These are phyloP conservation scores for Durusdinium trenchii DNA, from an alignment of 73 alveolate species.

Conservation along the genomic window DNA sequence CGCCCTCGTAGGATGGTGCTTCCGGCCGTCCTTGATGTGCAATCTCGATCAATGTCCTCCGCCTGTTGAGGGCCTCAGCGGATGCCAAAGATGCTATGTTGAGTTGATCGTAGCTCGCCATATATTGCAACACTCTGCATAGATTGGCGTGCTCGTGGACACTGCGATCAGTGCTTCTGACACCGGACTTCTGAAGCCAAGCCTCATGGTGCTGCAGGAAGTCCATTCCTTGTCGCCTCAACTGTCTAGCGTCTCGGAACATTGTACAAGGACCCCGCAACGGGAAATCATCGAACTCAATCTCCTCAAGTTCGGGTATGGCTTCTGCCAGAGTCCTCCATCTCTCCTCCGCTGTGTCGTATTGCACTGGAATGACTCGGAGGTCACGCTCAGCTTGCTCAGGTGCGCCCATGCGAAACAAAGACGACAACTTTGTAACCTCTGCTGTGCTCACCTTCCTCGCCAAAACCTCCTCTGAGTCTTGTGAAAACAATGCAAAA, in stretches of 20 bases:
- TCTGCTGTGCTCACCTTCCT: too few species aligned
- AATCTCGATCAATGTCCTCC: not conserved
- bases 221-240: not conserved
- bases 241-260: not conserved
- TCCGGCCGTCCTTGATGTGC: conserved; percentile 42
- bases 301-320: not conserved
- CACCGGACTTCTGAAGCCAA: not conserved
- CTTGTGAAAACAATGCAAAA: too few species aligned
- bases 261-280: conserved; percentile 8
- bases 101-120: conserved; percentile 35
- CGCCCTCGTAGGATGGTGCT: not conserved
- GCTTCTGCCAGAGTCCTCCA: conserved; percentile 7
- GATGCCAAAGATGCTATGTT: not conserved
- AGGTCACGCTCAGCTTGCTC: not conserved
- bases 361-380: not conserved
- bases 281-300: not conserved
- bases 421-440: too few species aligned
- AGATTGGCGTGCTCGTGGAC: conserved; percentile 9
- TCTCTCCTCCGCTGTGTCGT: not conserved
- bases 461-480: too few species aligned
- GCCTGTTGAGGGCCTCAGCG: conserved; percentile 2
- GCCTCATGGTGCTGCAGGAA: conserved; percentile 14
- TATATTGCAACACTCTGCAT: not conserved
- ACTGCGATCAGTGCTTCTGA: not conserved
- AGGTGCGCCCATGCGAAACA: not conserved